Evolutionary conservation across 2,329 filamentous ascomycete genomes (phyloP).

Genomic region (Nigrograna mackinnonii): DNA sequence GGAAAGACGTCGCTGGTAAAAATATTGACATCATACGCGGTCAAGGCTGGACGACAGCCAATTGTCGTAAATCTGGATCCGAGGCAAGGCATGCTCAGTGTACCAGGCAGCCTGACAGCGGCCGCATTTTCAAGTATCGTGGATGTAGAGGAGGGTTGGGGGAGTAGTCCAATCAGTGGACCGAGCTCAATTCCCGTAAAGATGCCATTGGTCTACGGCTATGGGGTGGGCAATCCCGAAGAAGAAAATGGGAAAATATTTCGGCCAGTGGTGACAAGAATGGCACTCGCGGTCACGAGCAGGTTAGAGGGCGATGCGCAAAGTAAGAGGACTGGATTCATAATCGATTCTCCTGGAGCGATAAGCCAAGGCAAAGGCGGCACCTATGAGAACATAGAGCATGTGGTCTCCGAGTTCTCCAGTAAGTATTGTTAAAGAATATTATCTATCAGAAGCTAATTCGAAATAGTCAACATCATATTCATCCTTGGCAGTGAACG

Average conservation of each 20-base stretch:
- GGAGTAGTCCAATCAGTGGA: slow-evolving; percentile 86
- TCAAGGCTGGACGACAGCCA: slow-evolving; percentile 73
- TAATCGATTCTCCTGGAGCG: slow-evolving; percentile 81
- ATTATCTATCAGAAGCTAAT: slow-evolving; percentile 30
- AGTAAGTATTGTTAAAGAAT: too few species aligned
- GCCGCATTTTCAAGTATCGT: slow-evolving; percentile 86
- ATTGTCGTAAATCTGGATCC: slow-evolving; percentile 85
- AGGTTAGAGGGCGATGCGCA: slow-evolving; percentile 75
- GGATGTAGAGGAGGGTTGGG: slow-evolving; percentile 88
- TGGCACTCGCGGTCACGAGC: slow-evolving; percentile 78
- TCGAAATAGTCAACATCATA: slow-evolving; percentile 69
- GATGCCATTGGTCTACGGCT: slow-evolving; percentile 88
- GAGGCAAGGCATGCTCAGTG: slow-evolving; percentile 62
- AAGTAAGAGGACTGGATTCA: slow-evolving; percentile 73
- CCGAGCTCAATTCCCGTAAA: slow-evolving; percentile 89
- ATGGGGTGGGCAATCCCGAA: slow-evolving; percentile 73
- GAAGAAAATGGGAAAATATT: slow-evolving; percentile 65
- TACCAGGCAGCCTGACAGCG: slow-evolving; percentile 78
- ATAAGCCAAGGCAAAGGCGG: slow-evolving; percentile 65
- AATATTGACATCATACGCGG: slow-evolving; percentile 78
- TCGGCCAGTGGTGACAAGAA: slow-evolving; percentile 71
- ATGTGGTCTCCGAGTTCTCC: slow-evolving; percentile 73
- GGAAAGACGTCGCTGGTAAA: slow-evolving; percentile 85
- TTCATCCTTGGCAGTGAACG: slow-evolving; percentile 80
- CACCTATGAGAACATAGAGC: slow-evolving; percentile 76